A percentile compares a stretch with the other conserved stretches of the same genome.
These are phyloP conservation scores for Schizochytrium sp. DNA, from an alignment of 108 stramenopile species.

Conservation along the genomic window DNA sequence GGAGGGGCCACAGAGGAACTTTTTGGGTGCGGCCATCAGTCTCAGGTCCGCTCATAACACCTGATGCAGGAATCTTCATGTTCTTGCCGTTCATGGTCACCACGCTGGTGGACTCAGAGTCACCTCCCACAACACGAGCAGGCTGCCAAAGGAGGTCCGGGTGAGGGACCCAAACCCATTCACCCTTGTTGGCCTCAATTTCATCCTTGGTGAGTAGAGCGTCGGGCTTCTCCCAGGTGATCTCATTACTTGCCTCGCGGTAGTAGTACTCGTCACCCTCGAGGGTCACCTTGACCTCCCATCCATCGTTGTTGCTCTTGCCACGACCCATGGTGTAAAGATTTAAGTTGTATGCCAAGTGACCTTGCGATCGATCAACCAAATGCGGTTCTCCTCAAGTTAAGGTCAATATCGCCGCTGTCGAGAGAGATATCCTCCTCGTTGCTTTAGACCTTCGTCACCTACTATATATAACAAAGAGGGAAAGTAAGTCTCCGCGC, in stretches of 20 bases:
- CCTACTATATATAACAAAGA: no score
- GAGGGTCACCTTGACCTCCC: constrained; percentile 61
- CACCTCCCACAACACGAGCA: not conserved
- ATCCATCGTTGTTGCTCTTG: constrained; percentile 15
- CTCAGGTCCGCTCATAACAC: constrained; percentile 27
- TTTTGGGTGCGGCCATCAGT: constrained; percentile 35
- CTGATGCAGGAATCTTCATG: not conserved
- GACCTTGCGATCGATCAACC: not conserved
- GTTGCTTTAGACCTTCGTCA: no score
- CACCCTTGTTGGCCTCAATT: constrained; percentile 54
- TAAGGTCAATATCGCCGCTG: no score
- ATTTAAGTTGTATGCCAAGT: not conserved
- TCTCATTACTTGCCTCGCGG: constrained; percentile 53
- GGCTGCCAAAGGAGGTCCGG: constrained; percentile 54
- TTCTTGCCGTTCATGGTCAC: constrained; percentile 57
- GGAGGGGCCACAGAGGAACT: constrained; percentile 46
- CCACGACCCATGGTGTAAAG: not conserved
- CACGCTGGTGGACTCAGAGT: not conserved
- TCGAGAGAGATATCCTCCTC: no score
- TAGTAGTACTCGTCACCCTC: constrained; percentile 66
- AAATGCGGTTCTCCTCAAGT: not conserved
- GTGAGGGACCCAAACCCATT: constrained; percentile 56
- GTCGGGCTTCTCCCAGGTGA: constrained; percentile 61
- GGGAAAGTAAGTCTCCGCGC: no score
- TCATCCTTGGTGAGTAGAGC: constrained; percentile 43